These are phyloP conservation scores for Carex arenaria DNA, from an alignment of 202 grass and related monocot species.

Conservation along the genomic window DNA sequence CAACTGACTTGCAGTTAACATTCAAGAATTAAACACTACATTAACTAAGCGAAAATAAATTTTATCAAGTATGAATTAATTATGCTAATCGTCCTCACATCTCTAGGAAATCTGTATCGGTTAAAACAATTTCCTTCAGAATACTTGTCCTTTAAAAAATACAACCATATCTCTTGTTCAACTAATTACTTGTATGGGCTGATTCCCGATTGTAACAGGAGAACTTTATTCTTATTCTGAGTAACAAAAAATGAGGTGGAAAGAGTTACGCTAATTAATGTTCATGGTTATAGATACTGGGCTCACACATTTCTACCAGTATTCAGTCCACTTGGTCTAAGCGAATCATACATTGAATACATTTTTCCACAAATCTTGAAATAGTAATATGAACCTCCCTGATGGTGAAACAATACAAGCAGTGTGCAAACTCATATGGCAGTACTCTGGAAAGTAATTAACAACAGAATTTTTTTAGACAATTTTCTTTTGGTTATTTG, in stretches of 20 bases:
- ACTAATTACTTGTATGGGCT: background rate
- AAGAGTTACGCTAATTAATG: background rate
- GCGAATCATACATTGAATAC: background rate
- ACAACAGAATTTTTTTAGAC: background rate
- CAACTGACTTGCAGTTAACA: background rate
- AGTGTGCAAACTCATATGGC: background rate
- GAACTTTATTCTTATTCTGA: background rate
- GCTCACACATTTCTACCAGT: background rate
- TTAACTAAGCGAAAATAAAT: too few relatives aligned
- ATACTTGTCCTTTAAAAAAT: background rate
- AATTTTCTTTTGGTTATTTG: background rate
- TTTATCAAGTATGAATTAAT: background rate
- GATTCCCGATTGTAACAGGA: background rate
- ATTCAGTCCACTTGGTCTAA: background rate
- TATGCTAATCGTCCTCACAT: background rate
- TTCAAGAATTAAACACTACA: background rate
- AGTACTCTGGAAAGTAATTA: background rate
- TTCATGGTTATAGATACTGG: background rate
- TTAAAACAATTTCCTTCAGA: background rate
- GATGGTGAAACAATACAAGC: background rate
- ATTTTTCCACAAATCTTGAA: background rate
- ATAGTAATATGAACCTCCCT: background rate
- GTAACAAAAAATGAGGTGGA: too few relatives aligned
- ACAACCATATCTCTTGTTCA: background rate
- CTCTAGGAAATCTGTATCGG: background rate